phyloP scores from a whole-genome alignment of 2,329 filamentous ascomycete genomes.

The Penicillium sp. region DNA sequence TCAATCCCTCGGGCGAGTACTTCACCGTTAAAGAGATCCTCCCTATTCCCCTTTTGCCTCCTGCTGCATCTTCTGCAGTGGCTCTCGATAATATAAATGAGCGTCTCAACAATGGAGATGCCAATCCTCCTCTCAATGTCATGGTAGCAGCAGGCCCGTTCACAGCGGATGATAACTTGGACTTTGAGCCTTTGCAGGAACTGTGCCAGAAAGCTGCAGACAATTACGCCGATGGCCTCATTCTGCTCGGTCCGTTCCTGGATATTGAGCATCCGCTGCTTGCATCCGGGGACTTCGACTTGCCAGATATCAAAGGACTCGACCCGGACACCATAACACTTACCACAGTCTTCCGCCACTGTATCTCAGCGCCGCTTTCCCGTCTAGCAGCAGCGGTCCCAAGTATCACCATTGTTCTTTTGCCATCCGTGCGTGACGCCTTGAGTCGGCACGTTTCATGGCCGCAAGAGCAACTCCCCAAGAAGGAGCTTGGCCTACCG shows the following conservation, averaged over 20 bases:
- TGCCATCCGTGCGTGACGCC: conserved; percentile 77
- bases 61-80: conserved; percentile 63
- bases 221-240: conserved; percentile 68
- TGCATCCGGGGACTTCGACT: conserved; percentile 71
- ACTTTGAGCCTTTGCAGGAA: conserved; percentile 79
- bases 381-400: conserved; percentile 67
- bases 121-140: conserved; percentile 65
- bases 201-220: conserved; percentile 73
- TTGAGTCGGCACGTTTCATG: conserved; percentile 80
- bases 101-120: conserved; percentile 60
- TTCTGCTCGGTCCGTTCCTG: conserved; percentile 82
- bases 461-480: conserved; percentile 68
- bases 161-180: conserved; percentile 84
- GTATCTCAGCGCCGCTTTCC: conserved; percentile 69
- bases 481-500: conserved; percentile 69
- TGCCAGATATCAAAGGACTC: conserved; percentile 61
- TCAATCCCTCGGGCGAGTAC: conserved; percentile 77
- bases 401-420: conserved; percentile 71
- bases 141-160: conserved; percentile 82
- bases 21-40: conserved; percentile 77
- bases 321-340: conserved; percentile 76
- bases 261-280: conserved; percentile 87
- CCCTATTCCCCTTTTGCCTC: conserved; percentile 66
- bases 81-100: conserved; percentile 65
- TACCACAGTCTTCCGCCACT: conserved; percentile 73